Percentiles rank a stretch among this genome's conserved stretches.
phyloP scores from a whole-genome alignment of 805 yeast genomes.

The Saccharomycopsis babjevae region DNA sequence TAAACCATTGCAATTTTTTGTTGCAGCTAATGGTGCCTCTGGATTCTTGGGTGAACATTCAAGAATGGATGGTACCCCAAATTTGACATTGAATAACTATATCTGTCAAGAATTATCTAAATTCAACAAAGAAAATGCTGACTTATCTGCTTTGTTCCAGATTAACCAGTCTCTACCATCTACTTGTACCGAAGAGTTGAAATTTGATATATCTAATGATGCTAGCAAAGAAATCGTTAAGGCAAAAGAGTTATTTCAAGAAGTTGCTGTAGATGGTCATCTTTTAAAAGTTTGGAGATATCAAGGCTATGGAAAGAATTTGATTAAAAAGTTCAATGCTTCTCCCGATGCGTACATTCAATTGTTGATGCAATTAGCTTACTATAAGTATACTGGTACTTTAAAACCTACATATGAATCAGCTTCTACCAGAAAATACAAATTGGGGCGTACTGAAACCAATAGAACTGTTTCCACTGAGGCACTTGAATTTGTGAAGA shows the following conservation, averaged over 20 bases:
- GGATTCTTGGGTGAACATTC: conserved; percentile 97
- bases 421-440: conserved; percentile 85
- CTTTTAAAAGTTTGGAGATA: conserved; percentile 73
- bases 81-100: conserved; percentile 74
- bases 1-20: conserved; percentile 80
- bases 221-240: conserved; percentile 39
- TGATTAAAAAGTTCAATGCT: conserved; percentile 71
- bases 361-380: conserved; percentile 83
- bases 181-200: conserved; percentile 28
- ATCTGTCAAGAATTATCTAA: conserved; percentile 47
- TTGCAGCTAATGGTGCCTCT: conserved; percentile 73
- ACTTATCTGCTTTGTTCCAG: not conserved
- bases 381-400: conserved; percentile 71
- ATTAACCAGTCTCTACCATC: conserved; percentile 2
- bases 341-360: conserved; percentile 94
- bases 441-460: conserved; percentile 89
- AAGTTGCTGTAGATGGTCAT: conserved; percentile 41
- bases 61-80: conserved; percentile 97
- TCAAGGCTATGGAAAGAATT: conserved; percentile 76
- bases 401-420: conserved; percentile 90
- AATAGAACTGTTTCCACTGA: conserved; percentile 76
- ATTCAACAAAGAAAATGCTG: conserved; percentile 27
- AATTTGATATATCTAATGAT: conserved; percentile 49
- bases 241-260: conserved; percentile 49
- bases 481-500: conserved; percentile 57